Percentiles rank a stretch among this genome's conserved stretches.
Conservation (phyloP, 2,329 filamentous ascomycete species). For the Camillea tinctor region DNA sequence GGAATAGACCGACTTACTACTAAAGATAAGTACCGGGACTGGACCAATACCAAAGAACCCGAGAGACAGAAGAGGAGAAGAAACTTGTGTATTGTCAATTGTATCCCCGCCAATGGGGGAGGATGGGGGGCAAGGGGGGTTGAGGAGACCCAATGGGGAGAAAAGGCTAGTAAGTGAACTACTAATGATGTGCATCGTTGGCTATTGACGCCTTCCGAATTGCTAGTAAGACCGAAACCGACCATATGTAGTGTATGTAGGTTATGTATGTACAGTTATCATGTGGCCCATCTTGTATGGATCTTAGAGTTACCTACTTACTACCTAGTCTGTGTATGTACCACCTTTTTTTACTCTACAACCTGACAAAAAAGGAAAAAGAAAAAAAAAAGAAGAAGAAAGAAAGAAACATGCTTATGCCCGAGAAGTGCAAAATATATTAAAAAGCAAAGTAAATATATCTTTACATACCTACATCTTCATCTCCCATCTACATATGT, state of each 20-base stretch:
- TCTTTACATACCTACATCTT: not conserved
- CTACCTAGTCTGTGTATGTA: too few relatives aligned
- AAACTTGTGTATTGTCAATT: constrained; percentile 1
- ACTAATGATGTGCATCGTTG: constrained; percentile 25
- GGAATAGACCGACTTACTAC: too few relatives aligned
- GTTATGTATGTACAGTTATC: not conserved
- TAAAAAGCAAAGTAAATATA: not conserved
- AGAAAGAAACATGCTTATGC: not conserved
- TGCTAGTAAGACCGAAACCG: not conserved
- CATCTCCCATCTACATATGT: too few relatives aligned
- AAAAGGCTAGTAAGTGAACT: constrained; percentile 6
- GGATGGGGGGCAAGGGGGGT: too few relatives aligned
- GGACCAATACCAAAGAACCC: constrained; percentile 13
- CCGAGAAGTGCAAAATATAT: not conserved
- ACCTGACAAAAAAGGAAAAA: constrained; percentile 18
- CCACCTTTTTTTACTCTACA: not conserved
- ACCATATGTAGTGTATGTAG: not conserved
- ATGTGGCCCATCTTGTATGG: constrained; percentile 3
- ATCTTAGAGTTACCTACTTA: not conserved
- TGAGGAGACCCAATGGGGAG: constrained; percentile 17
- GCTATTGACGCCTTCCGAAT: constrained; percentile 16
- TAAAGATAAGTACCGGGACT: constrained; percentile 12
- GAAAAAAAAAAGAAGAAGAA: constrained; percentile 18
- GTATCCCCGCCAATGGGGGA: too few relatives aligned
- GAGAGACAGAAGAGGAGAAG: constrained; percentile 14